Base-by-base conservation (phyloP, 2,329 filamentous ascomycete species). In the Metarhizium rileyi region DNA sequence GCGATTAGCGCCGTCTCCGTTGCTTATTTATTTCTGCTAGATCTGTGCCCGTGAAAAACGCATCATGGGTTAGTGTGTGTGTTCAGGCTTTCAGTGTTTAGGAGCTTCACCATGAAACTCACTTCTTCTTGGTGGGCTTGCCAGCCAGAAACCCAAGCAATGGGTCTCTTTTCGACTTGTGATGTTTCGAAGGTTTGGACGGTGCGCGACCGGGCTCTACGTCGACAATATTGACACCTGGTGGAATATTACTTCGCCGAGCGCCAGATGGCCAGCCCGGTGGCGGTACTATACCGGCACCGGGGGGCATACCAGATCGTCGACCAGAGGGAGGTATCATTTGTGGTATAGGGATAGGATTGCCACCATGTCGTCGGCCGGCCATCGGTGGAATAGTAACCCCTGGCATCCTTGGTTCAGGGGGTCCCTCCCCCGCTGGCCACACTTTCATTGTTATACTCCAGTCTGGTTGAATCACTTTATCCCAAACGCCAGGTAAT, bases 401-500 rank as follows among this genome's bases (percentile, higher is more conserved):
- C 10, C 42, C 47, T 9, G 47, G 30, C 40, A 49, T 46, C 22
- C 33, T 51, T 25, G 49, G 41, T 30, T 22, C 33, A 12, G 35
- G 46, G 9, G 46, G 42, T 41, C 56, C 16, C 10, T 38, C 72
- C 9, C 78, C 74, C 66, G 76, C 71, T 2, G 77, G 77, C 77
- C 77, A 80, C 75, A 80, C 79, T 36, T 76, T 70, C 74, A 77
- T 77, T 9, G 70, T 75, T 50, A 77, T 71, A 18, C 60, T 58
- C 69, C 66, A 70, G 63, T 90, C 87, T 2, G 87, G 87, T 64
- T 91, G 77, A 47, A 93, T 73, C 42, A 88, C 84, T 57, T 83
- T 86, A 56, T 90, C 87, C 87, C 87, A 93, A 14, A 91, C 80
- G 6, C 64, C 60, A 5, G 87, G 86, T 38, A 93, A 78, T 58